Base-by-base conservation (phyloP, 257 asterid genomes). In the Ocimum tenuiflorum region DNA sequence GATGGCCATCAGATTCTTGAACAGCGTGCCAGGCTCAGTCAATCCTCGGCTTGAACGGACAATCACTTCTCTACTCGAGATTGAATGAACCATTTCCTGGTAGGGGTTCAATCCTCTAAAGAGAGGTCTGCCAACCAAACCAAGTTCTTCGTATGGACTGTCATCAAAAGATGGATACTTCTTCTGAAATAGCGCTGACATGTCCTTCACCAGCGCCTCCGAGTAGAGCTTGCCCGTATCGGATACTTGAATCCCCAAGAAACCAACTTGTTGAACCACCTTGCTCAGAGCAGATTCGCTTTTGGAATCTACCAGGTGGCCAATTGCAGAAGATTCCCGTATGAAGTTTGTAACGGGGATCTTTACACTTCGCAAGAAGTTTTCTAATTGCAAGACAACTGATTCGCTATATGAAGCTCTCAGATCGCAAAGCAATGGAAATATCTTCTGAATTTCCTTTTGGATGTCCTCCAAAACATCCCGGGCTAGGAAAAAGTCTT, bases 251-350 rank as follows among this genome's bases (percentile, higher is more conserved):
- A 85, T 20, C 14, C 99, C 99, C 67, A 89, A 61, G 77, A 88
- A 94, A 3, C 95, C 99, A 69, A 90, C 79, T 73, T 94, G 99
- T 73, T 94, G 97, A 74, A 90, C 95, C 33, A 94, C 96, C 82
- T 90, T 94, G 81, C 63, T 80, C 20, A 91, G 76, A 70, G 95
- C 92, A 63, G 97, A 90, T 69, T 94, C 99, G 75, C 99, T 94
- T 72, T 85, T 89, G 51, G 95, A 82, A 59, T 94, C 99, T 51
- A 90, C 75, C 1, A 94, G 76, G 64, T 69, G 62, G 33, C 97
- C 94, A n/a, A 88, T 76, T 36, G 83, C 80, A 43, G 98, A 91
- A 56, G 88, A 85, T 74, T 79, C 76, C 0, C 76, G 79, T 38
- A 88, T 77, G 79, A 83, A 81, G 63, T 86, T 76, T n/a, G 86